Percentiles rank a stretch among this genome's conserved stretches.
These are phyloP conservation scores for Cantharellus anzutake DNA, from an alignment of 768 basidiomycete genomes.

Conservation along the genomic window DNA sequence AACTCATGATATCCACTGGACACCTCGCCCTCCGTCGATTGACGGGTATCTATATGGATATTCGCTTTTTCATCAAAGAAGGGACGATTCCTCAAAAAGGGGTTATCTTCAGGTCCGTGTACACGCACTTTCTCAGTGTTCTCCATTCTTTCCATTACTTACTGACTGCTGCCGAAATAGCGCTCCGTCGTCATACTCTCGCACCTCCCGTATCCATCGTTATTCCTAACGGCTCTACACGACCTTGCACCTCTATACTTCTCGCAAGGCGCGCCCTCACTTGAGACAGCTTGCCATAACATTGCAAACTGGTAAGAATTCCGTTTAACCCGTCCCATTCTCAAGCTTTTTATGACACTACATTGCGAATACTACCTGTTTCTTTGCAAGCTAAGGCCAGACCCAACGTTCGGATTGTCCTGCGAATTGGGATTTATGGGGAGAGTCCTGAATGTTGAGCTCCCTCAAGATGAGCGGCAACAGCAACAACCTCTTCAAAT, in stretches of 20 bases:
- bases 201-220: conserved; percentile 58
- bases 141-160: not conserved
- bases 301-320: conserved; percentile 59
- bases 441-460: conserved; percentile 46
- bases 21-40: conserved; percentile 18
- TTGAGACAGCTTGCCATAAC: conserved; percentile 74
- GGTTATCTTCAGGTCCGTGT: conserved; percentile 43
- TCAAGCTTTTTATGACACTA: not conserved
- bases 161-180: conserved; percentile 10
- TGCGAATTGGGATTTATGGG: conserved; percentile 76
- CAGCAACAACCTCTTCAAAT: conserved; percentile 34
- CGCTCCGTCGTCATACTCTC: conserved; percentile 68
- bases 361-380: not conserved
- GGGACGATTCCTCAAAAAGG: conserved; percentile 44
- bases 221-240: conserved; percentile 50
- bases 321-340: not conserved
- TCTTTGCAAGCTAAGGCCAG: conserved; percentile 47
- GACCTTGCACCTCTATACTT: conserved; percentile 61
- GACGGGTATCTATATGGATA: conserved; percentile 67
- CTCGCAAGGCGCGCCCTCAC: conserved; percentile 54
- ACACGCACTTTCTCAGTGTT: not conserved
- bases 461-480: conserved; percentile 49
- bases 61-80: conserved; percentile 54
- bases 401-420: conserved; percentile 43
- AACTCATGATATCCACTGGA: conserved; percentile 6